Percentiles rank a stretch among this genome's conserved stretches.
These are phyloP conservation scores for Croton setiger DNA, from an alignment of 441 rosid genomes.

Conservation along the genomic window DNA sequence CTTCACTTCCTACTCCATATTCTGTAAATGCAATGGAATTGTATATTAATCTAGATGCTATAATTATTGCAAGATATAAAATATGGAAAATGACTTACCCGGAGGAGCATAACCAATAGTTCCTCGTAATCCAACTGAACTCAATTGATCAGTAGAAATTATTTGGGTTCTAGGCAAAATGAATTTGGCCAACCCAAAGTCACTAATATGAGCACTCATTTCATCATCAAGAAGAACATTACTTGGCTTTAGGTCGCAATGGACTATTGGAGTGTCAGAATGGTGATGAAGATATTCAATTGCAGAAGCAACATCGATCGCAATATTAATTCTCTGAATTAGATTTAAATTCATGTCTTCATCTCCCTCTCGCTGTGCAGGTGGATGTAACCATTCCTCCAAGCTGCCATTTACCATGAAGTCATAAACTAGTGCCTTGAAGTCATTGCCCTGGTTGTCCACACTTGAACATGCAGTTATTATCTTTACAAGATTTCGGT, in stretches of 20 bases:
- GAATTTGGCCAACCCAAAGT: neutral
- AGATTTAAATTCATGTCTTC: neutral
- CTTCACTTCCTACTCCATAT: too few relatives aligned
- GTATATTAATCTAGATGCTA: too few relatives aligned
- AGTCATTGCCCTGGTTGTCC: conserved; percentile 8
- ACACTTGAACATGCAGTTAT: conserved; percentile 10
- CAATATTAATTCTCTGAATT: neutral
- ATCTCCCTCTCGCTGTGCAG: neutral
- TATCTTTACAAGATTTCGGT: conserved; percentile 5
- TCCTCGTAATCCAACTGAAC: conserved; percentile 4
- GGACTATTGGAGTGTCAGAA: neutral
- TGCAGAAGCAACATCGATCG: conserved; percentile 13
- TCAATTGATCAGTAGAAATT: neutral
- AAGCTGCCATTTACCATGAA: conserved; percentile 12
- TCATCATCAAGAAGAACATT: conserved; percentile 10
- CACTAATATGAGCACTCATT: conserved; percentile 12
- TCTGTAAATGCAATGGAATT: too few relatives aligned
- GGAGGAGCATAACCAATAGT: conserved; percentile 10
- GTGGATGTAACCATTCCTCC: conserved; percentile 3
- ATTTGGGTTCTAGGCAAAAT: neutral
- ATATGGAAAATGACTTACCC: neutral
- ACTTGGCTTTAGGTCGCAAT: conserved; percentile 6
- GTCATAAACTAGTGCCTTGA: conserved; percentile 9
- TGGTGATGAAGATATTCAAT: conserved; percentile 7
- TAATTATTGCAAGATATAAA: too few relatives aligned